Conservation (phyloP, 371 early-diverging fungal genomes). For the Mucor lusitanicus region DNA sequence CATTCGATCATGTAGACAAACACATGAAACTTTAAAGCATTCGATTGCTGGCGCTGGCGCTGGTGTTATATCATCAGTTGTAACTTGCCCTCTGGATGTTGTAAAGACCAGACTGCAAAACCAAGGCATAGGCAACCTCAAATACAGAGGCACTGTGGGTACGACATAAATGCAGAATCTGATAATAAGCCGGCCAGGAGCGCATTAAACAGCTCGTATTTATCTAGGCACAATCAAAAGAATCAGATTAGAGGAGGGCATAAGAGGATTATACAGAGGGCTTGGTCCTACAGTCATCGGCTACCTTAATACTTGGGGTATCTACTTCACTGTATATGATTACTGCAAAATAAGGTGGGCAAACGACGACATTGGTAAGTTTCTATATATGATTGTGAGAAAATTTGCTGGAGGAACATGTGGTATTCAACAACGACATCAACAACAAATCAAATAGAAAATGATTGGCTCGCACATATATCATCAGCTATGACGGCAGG, state of each 20-base stretch:
- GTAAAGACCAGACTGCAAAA: conserved; percentile 95
- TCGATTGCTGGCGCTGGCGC: conserved; percentile 84
- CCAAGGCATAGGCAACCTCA: conserved; percentile 63
- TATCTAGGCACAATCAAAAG: conserved; percentile 62
- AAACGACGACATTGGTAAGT: conserved; percentile 18
- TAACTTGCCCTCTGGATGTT: conserved; percentile 93
- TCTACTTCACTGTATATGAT: conserved; percentile 86
- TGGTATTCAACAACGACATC: conserved; percentile 24
- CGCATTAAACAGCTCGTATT: neutral
- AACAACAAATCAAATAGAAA: conserved; percentile 7
- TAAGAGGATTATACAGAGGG: conserved; percentile 90
- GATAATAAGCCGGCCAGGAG: neutral
- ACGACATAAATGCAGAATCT: neutral
- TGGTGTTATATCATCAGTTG: conserved; percentile 80
- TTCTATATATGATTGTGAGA: conserved; percentile 20
- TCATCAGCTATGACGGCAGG: conserved; percentile 86
- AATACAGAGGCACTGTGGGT: conserved; percentile 53
- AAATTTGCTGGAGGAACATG: neutral
- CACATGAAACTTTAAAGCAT: conserved; percentile 68
- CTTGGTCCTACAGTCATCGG: conserved; percentile 87
- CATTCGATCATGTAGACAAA: conserved; percentile 24
- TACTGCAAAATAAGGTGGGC: conserved; percentile 55
- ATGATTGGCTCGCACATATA: conserved; percentile 73
- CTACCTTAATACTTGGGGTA: conserved; percentile 91
- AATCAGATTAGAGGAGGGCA: conserved; percentile 85